Base-by-base conservation (phyloP, 2,329 filamentous ascomycete genomes). In the Acephala macrosclerotiorum region DNA sequence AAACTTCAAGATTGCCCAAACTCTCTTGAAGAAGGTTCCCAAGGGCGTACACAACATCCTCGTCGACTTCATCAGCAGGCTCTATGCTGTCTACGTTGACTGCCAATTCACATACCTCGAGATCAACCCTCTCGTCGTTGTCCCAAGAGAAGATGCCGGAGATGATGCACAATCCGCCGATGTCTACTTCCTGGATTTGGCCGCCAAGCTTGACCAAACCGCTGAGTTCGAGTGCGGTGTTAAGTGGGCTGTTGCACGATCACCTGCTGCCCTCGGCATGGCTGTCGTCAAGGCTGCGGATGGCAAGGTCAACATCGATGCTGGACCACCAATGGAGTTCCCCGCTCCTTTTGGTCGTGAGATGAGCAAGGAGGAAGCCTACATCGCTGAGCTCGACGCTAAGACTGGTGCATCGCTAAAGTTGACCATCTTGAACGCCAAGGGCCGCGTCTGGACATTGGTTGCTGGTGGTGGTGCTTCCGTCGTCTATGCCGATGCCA, bases 31-130 rank as follows among this genome's bases (percentile, higher is more conserved):
- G 83, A 96, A 99, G 82, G 94, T 99, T 56, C 96, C 96, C 76
- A 84, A 93, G 84, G 95, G 95, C 79, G 87, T 99, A 60, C 96
- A 99, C 89, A 97, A 97, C 78, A 96, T 99, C 77, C 89, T 99
- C 67, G 92, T 99, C 70, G 96, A 99, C 87, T 99, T 99, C 88
- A 99, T 99, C 85, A 93, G 93, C 77, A 91, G 96, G 76, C 87
- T 99, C 73, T 99, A 99, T 80, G 96, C 95, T 75, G 96, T 99
- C 84, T 99, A 98, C 78, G 96, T 98, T 72, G 96, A 99, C 87
- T 97, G 93, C 89, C 96, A 99, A 83, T 99, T 99, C 89, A 98
- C 96, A 78, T 99, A 99, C 86, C 93, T 99, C 75, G 96, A 99
- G 84, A 99, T 99, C 87, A 99, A 99, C 89, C 96, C 96, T 74